Conservation (phyloP, 352 stramenopile species). For the Blastocystis sp. region DNA sequence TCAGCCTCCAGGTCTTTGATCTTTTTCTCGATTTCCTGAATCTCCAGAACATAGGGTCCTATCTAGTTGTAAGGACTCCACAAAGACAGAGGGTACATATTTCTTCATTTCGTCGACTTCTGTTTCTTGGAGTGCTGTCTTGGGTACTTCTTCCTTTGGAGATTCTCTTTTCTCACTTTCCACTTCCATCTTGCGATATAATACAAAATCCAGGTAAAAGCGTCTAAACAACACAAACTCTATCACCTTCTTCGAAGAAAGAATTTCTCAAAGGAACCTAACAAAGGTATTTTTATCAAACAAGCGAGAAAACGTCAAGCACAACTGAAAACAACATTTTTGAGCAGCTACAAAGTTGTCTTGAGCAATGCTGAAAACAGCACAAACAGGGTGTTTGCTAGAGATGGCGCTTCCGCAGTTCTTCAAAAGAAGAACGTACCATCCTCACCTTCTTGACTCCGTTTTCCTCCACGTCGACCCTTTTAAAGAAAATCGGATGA, state of each 20-base stretch:
- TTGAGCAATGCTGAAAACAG: background rate
- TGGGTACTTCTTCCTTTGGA: background rate
- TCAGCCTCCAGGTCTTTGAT: slow-evolving; percentile 92
- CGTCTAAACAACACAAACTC: background rate
- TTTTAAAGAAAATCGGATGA: slow-evolving; percentile 35
- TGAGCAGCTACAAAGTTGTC: background rate
- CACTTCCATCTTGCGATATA: background rate
- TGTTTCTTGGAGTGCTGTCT: background rate
- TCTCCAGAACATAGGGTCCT: slow-evolving; percentile 87
- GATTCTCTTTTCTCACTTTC: background rate
- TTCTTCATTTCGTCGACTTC: slow-evolving; percentile 56
- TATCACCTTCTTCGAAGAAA: background rate
- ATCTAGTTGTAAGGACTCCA: background rate
- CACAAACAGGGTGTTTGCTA: background rate
- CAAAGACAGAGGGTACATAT: background rate
- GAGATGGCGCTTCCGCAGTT: background rate
- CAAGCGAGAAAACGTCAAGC: background rate
- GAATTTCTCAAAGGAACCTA: background rate
- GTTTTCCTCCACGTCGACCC: background rate
- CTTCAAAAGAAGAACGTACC: background rate
- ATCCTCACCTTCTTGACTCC: background rate
- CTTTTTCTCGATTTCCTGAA: slow-evolving; percentile 94
- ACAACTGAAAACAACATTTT: background rate
- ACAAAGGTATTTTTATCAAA: background rate
- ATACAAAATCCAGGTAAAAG: background rate